Evolutionary conservation across 2,329 filamentous ascomycete genomes (phyloP).

Genomic region (Mollisiaceae sp.): DNA sequence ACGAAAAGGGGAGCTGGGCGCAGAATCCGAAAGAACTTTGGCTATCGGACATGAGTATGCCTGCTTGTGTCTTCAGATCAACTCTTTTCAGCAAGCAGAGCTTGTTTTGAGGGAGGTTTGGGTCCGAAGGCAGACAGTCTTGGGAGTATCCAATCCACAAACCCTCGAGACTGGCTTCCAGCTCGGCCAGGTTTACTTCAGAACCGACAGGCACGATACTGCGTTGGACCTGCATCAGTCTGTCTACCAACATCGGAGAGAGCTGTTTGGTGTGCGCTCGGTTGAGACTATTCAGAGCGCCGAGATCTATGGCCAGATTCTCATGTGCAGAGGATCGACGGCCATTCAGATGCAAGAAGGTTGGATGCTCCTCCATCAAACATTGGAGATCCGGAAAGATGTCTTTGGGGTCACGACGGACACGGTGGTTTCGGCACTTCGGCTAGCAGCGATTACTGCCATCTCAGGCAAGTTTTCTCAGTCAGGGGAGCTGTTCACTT

Average conservation of each 20-base stretch:
- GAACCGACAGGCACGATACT: background rate
- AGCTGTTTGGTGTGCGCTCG: background rate
- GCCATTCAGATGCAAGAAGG: background rate
- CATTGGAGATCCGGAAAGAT: background rate
- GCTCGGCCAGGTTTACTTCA: background rate
- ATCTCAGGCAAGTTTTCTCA: background rate
- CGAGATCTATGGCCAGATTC: constrained; percentile 5
- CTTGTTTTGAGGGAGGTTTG: background rate
- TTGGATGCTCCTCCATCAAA: background rate
- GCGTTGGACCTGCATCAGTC: background rate
- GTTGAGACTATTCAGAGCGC: background rate
- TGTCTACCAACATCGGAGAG: background rate
- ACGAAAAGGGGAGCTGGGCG: background rate
- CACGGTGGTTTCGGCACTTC: background rate
- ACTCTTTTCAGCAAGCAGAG: constrained; percentile 3
- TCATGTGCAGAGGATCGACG: background rate
- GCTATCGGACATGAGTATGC: background rate
- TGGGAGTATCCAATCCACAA: background rate
- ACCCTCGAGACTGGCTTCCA: constrained; percentile 5
- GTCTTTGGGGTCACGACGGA: background rate
- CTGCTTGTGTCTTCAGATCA: background rate
- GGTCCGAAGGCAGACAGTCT: background rate
- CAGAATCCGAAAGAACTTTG: background rate
- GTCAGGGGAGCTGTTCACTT: background rate
- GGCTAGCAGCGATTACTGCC: background rate